Percentiles rank a stretch among this genome's conserved stretches.
Conservation (phyloP, 2,329 filamentous ascomycete species). For the Fusarium gaditjirri region DNA sequence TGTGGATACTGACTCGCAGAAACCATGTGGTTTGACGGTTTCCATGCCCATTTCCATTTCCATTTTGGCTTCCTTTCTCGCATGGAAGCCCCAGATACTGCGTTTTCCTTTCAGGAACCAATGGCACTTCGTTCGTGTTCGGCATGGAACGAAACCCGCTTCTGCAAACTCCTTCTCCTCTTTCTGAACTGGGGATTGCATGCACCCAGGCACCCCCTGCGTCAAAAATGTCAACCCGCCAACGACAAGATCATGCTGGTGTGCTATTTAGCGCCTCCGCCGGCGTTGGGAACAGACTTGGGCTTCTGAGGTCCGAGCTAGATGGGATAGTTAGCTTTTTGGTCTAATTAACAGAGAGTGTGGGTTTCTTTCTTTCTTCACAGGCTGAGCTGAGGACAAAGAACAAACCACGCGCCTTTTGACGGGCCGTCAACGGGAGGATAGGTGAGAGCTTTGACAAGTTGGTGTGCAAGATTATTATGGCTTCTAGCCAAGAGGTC, state of each 20-base stretch:
- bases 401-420: slow-evolving; percentile 21
- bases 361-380: slow-evolving; percentile 10
- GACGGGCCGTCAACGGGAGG: slow-evolving; percentile 21
- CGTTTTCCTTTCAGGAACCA: slow-evolving; percentile 14
- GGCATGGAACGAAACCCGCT: slow-evolving; percentile 5
- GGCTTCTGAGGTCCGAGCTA: slow-evolving; percentile 12
- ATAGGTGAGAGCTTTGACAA: slow-evolving; percentile 26
- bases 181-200: slow-evolving; percentile 12
- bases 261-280: slow-evolving; percentile 27
- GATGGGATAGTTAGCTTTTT: background rate
- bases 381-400: slow-evolving; percentile 1
- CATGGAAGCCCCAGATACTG: slow-evolving; percentile 22
- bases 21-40: slow-evolving; percentile 34
- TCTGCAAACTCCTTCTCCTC: slow-evolving; percentile 5
- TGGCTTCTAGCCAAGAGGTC: background rate
- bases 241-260: slow-evolving; percentile 34
- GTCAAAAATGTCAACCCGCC: slow-evolving; percentile 42
- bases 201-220: slow-evolving; percentile 38
- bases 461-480: slow-evolving; percentile 4
- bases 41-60: background rate
- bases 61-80: background rate
- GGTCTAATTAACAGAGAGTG: slow-evolving; percentile 7
- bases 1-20: slow-evolving; percentile 37
- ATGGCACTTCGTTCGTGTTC: slow-evolving; percentile 19
- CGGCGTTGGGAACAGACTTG: slow-evolving; percentile 18